Evolutionary conservation across 2,329 filamentous ascomycete species (phyloP), one percentile per base, ranked within the genome.

Genomic region (Periconia digitata): DNA sequence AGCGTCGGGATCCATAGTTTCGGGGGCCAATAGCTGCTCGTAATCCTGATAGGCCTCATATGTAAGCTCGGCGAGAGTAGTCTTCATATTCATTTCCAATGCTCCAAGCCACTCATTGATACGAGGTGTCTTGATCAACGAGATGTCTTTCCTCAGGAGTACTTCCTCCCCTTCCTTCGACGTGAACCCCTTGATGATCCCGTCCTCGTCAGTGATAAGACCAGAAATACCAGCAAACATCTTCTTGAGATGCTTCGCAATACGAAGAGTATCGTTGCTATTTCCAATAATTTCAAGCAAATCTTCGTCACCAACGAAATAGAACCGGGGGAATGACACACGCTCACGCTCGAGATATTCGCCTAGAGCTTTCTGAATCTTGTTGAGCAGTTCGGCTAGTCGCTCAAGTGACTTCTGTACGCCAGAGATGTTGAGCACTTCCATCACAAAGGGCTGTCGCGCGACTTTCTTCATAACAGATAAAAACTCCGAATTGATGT

Each of bases 401-500:
- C 94, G 87, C 74, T 99, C 95, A 6, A 99, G 76, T 2, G 92
- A 96, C 70, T 96, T 96, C 65, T 99, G 94, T 0, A 96, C 91
- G 40, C 94, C 94, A 10, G 91, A 88, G 49, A 99, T 99, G 57
- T 91, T 91, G 47, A 99, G 84, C 2, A 99, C 92, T 69, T 99
- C 95, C 39, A 99, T 82, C 6, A 99, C 90, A 62, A 92, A 94
- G 0, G 94, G 92, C 44, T 92, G 92, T 70, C 96, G 95, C 75
- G 95, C 92, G 38, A 97, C 94, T 72, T 97, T 99, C 77, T 97
- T 97, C 90, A 99, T 96, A 35, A 99, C 91, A n/a, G 90, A 85
- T 66, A 95, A 87, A 76, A 99, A 99, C 70, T 99, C 92, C 53
- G 91, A 95, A 74, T 99, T 99, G 79, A 99, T 99, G 74, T 97